Percentiles rank a stretch among this genome's conserved stretches.
These are phyloP conservation scores for Syncephalastrum sp. DNA, from an alignment of 371 early-diverging fungal genomes.

Conservation along the genomic window DNA sequence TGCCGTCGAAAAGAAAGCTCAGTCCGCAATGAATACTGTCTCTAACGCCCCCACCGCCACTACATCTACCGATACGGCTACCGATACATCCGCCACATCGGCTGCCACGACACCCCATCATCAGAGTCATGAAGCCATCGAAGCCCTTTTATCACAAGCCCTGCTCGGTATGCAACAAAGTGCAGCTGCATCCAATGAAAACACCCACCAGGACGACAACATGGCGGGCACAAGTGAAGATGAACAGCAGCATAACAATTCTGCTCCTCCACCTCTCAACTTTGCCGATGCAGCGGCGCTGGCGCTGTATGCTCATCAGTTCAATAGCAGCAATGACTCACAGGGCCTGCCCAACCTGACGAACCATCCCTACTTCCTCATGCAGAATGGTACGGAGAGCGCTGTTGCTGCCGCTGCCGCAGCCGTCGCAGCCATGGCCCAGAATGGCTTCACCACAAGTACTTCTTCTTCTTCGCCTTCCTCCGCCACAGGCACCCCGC, in stretches of 20 bases:
- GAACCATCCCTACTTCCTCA: conserved; percentile 29
- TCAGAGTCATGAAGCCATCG: conserved; percentile 37
- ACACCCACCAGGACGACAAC: no score
- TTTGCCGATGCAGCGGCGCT: conserved; percentile 45
- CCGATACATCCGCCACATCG: conserved; percentile 1
- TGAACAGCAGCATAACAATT: not conserved
- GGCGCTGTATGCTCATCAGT: conserved; percentile 42
- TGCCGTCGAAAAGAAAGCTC: conserved; percentile 1
- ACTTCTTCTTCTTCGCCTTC: conserved; percentile 1
- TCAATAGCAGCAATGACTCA: conserved; percentile 6
- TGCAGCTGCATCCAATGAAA: no score
- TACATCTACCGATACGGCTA: conserved; percentile 1
- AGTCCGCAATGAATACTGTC: not conserved
- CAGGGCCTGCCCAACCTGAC: conserved; percentile 8
- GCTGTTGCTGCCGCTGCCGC: conserved; percentile 27
- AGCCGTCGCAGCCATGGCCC: conserved; percentile 21
- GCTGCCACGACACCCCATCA: conserved; percentile 1
- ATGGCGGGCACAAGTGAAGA: not conserved
- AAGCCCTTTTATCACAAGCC: conserved; percentile 42
- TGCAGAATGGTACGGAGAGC: conserved; percentile 12
- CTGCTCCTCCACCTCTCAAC: conserved; percentile 20
- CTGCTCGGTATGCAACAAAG: conserved; percentile 15
- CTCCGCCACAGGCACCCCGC: conserved; percentile 3
- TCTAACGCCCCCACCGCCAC: not conserved
- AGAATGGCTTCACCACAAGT: conserved; percentile 3